A percentile compares a stretch with the other conserved stretches of the same genome.
Evolutionary conservation across 495 filamentous ascomycete genomes (phyloP).

Genomic region (Aspergillus panamensis): DNA sequence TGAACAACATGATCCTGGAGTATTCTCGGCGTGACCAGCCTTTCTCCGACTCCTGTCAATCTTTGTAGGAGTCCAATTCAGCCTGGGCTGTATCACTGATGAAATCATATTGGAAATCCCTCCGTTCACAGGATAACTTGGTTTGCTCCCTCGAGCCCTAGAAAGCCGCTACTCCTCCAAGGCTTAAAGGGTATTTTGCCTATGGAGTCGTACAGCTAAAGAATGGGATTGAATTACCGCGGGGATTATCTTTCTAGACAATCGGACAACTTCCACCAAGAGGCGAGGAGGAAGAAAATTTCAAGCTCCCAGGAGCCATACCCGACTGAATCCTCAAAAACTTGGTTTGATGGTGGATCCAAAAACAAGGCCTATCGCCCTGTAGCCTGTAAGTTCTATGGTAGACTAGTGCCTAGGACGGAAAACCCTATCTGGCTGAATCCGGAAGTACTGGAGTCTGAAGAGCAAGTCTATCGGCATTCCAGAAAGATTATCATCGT

Average conservation of each 20-base stretch:
- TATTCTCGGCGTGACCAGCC: neutral
- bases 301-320: too few relatives aligned
- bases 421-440: slow-evolving; percentile 31
- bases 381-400: neutral
- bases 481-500: slow-evolving; percentile 11
- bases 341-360: slow-evolving; percentile 7
- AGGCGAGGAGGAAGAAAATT: too few relatives aligned
- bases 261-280: too few relatives aligned
- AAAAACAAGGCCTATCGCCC: neutral
- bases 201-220: too few relatives aligned
- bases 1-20: neutral
- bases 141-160: neutral
- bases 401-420: slow-evolving; percentile 16
- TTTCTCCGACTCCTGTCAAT: neutral
- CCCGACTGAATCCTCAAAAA: neutral
- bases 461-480: slow-evolving; percentile 6
- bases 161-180: too few relatives aligned
- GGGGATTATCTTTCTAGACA: too few relatives aligned
- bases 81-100: slow-evolving; percentile 2
- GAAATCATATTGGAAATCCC: slow-evolving; percentile 1
- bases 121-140: neutral
- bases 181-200: too few relatives aligned
- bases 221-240: too few relatives aligned
- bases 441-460: slow-evolving; percentile 12
- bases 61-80: neutral